Evolutionary conservation across 768 basidiomycete species (phyloP).

Genomic region (Phanerochaete carnosa): DNA sequence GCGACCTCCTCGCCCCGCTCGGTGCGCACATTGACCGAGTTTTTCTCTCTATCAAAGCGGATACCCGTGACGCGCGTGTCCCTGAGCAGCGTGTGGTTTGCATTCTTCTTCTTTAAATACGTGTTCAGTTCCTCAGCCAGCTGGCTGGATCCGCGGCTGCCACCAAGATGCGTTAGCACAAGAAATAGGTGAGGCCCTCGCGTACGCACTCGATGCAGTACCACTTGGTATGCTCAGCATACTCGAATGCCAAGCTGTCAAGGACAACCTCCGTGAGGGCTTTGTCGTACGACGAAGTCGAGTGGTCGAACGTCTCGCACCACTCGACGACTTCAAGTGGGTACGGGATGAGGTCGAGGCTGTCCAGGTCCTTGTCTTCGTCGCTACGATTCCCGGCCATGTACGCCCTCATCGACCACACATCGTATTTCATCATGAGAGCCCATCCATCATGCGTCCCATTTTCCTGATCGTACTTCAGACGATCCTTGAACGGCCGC

Average conservation of each 20-base stretch:
- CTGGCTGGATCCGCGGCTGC: not conserved
- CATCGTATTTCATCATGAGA: constrained; percentile 7
- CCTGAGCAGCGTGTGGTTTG: not conserved
- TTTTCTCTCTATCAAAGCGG: not conserved
- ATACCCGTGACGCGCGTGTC: not conserved
- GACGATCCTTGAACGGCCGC: not conserved
- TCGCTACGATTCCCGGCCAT: constrained; percentile 1
- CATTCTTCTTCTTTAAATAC: not conserved
- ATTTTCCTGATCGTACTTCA: not conserved
- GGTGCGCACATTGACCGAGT: no score
- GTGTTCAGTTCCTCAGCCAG: not conserved
- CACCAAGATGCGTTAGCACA: not conserved
- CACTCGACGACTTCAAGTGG: constrained; percentile 14
- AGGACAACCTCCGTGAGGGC: constrained; percentile 14
- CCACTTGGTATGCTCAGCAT: not conserved
- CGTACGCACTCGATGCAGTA: constrained; percentile 7
- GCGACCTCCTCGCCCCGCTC: no score
- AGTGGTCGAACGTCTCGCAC: constrained; percentile 16
- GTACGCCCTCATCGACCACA: constrained; percentile 14
- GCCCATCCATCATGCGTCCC: constrained; percentile 6
- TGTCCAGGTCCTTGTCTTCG: not conserved
- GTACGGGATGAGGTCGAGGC: not conserved
- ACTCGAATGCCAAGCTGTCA: constrained; percentile 7
- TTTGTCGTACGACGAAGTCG: constrained; percentile 11
- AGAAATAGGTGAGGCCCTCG: not conserved